Evolutionary conservation across 1,139 yeast genomes (phyloP), one percentile per base, ranked within the genome.

Genomic region (Magnusiomyces sp.): DNA sequence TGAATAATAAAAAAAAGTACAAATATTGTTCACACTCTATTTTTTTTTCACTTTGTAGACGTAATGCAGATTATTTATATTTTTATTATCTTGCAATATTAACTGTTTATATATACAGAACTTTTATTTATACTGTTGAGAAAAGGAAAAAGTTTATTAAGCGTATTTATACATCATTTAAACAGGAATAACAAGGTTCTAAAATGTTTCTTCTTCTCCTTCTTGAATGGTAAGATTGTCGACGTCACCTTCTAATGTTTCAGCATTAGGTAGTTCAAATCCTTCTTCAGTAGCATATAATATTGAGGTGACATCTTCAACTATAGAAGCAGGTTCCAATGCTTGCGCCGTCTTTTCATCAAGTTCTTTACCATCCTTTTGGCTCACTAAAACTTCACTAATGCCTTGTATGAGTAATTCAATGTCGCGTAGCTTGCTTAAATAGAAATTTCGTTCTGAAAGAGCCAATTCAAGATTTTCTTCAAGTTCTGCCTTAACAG

Each of bases 241-340:
- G 13, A 46, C 48, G 27, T 42, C 43, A 10, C 31, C 47, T n/a
- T 38, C 46, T 9, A 33, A 16, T 11, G 31, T 32, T 5, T n/a
- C 31, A 20, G 29, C 33, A n/a, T 40, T 49, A 9, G 72, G 72
- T 36, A 66, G 64, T 54, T 68, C 71, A 54, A 70, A 70, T 5
- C 95, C 92, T 56, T 85, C 95, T 55, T 84, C 90, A 0, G 95
- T 84, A 6, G 84, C 77, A 61, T 88, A 89, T 56, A 89, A 68
- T 19, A 87, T 85, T 34, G 79, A 79, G 63, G 85, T 92, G 38
- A 89, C 74, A 59, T 83, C 83, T 43, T 73, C 71, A 44, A 83
- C 62, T 40, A 85, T 69, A 41, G 75, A 69, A 33, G 59, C 59
- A 16, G 49, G 40, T 20, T 44, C 40, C 72, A 40, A 61, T 54